Evolutionary conservation across 75 land plant species (phyloP).

Genomic region (Pseudotsuga menziesii): DNA sequence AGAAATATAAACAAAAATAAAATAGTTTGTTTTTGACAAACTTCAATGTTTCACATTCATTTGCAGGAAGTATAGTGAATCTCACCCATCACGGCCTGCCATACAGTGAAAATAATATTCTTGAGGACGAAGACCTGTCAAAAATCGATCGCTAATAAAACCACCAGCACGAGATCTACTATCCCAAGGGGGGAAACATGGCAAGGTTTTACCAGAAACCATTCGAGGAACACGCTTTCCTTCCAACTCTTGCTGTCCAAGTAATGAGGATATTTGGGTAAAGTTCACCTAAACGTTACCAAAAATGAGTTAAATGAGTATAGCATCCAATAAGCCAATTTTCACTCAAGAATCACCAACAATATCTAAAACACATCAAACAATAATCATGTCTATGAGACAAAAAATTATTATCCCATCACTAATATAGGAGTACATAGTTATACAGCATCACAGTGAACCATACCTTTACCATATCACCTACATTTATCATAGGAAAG

Average conservation of each 20-base stretch:
- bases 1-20: not conserved
- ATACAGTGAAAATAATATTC: constrained; percentile 99
- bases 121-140: constrained; percentile 91
- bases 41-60: not conserved
- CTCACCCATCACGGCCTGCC: constrained; percentile 99
- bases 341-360: not conserved
- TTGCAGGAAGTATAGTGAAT: not conserved
- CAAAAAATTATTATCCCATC: too few species aligned
- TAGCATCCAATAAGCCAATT: not conserved
- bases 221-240: constrained; percentile 98
- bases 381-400: not conserved
- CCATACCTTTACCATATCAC: not conserved
- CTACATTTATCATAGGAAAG: not conserved
- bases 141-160: constrained; percentile 85
- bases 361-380: not conserved
- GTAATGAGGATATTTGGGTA: constrained; percentile 80
- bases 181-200: constrained; percentile 97
- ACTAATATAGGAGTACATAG: not conserved
- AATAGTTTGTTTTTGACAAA: not conserved
- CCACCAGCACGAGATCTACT: constrained; percentile 84
- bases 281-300: constrained; percentile 66
- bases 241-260: constrained; percentile 96
- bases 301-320: not conserved
- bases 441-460: not conserved
- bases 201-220: constrained; percentile 95